Percentiles rank a stretch among this genome's conserved stretches.
Evolutionary conservation across 1,284 basidiomycete genomes (phyloP).

Genomic region (Stygiomarasmius scandens): DNA sequence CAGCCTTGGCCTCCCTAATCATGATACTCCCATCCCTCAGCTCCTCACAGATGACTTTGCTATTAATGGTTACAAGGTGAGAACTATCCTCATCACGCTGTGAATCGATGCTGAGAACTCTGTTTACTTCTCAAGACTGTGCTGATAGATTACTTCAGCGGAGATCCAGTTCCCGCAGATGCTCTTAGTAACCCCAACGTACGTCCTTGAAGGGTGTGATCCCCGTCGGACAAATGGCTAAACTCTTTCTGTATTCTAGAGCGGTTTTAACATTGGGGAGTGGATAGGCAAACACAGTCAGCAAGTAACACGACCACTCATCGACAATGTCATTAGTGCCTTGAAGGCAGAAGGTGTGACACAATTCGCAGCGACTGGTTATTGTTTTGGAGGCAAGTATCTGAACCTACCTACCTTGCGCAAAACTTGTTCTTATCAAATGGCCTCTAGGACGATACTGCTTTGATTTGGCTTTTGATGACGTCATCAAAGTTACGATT

Average conservation of each 20-base stretch:
- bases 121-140: conserved; percentile 30
- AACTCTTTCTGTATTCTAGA: background rate
- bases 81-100: conserved; percentile 29
- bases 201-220: conserved; percentile 8
- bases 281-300: conserved; percentile 56
- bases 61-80: conserved; percentile 50
- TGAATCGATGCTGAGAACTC: conserved; percentile 1
- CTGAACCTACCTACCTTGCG: background rate
- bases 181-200: conserved; percentile 37
- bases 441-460: conserved; percentile 49
- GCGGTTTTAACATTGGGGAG: conserved; percentile 41
- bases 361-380: conserved; percentile 63
- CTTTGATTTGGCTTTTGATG: conserved; percentile 71
- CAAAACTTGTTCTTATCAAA: conserved; percentile 35
- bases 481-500: conserved; percentile 53
- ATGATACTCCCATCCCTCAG: conserved; percentile 18
- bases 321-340: conserved; percentile 60
- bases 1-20: too few relatives aligned
- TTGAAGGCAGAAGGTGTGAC: conserved; percentile 63
- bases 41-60: conserved; percentile 57
- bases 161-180: conserved; percentile 52
- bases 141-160: conserved; percentile 61
- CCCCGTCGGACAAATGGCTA: too few relatives aligned
- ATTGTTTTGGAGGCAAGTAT: conserved; percentile 66
- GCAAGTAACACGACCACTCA: conserved; percentile 48